These are phyloP conservation scores for Yamadazyma sp. DNA, from an alignment of 1,139 yeast genomes.

Conservation along the genomic window DNA sequence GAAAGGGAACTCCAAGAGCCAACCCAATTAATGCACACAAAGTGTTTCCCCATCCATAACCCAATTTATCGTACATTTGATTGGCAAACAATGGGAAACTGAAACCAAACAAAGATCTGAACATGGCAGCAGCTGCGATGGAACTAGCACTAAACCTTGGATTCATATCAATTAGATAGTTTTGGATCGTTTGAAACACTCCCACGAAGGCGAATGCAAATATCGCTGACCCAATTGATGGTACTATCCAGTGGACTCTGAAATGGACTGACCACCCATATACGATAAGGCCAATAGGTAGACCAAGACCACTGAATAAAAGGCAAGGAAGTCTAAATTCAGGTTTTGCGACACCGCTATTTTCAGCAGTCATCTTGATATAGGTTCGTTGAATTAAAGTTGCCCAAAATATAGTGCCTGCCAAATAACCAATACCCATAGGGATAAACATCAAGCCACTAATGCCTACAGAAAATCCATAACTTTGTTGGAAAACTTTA, in stretches of 20 bases:
- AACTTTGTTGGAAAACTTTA: slow-evolving; percentile 42
- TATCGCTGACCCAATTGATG: slow-evolving; percentile 52
- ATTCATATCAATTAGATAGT: slow-evolving; percentile 64
- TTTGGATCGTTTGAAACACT: slow-evolving; percentile 59
- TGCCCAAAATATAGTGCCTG: slow-evolving; percentile 50
- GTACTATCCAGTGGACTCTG: slow-evolving; percentile 54
- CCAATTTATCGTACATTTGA: slow-evolving; percentile 41
- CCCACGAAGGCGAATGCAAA: slow-evolving; percentile 60
- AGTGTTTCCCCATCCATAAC: slow-evolving; percentile 70
- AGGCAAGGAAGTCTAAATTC: slow-evolving; percentile 53
- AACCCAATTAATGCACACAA: slow-evolving; percentile 56
- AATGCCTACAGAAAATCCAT: slow-evolving; percentile 50
- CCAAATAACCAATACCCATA: slow-evolving; percentile 50
- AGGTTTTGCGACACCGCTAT: slow-evolving; percentile 56
- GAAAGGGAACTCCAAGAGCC: slow-evolving; percentile 63
- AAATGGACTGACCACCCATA: slow-evolving; percentile 66
- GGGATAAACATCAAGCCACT: slow-evolving; percentile 60
- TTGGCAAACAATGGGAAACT: slow-evolving; percentile 52
- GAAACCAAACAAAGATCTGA: slow-evolving; percentile 58
- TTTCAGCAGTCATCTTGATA: slow-evolving; percentile 30
- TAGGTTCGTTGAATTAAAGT: slow-evolving; percentile 39
- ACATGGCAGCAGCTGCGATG: slow-evolving; percentile 62
- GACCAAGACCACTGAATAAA: slow-evolving; percentile 42
- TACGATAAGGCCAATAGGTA: slow-evolving; percentile 56
- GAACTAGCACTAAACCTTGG: slow-evolving; percentile 61